Evolutionary conservation across 306 rosid species (phyloP), one percentile per base, ranked within the genome.

Genomic region (Dryas alaskensis): DNA sequence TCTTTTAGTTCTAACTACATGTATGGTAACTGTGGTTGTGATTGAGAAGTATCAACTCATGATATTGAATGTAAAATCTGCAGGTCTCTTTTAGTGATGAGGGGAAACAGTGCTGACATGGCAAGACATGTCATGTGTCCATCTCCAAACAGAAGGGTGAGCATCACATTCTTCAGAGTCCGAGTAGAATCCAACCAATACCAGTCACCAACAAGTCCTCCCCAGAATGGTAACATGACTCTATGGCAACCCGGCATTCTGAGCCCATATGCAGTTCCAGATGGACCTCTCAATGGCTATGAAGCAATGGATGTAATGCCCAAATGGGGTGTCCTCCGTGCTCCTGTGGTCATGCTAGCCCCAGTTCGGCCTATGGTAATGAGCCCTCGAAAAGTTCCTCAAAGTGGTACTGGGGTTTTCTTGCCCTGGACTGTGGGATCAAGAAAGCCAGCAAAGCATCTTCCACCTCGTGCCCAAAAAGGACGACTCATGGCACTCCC

Each of bases 121-220:
- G 96, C 99, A 47, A 86, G 98, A 69, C 99, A 95, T n/a, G 99
- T 95, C 67, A 95, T 92, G 90, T 92, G 97, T 74, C 96, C 97
- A 19, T 90, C 93, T 57, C 89, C 92, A 12, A 78, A 69, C 81
- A 80, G 84, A 81, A 87, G 99, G 89, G 87, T 81, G 19, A 90
- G 90, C 91, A 82, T 95, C 75, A 84, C 93, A 50, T 87, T 95
- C 90, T 90, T 95, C 48, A 81, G 90, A 70, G 90, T 90, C 73
- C 82, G 90, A 68, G 92, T 86, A 65, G 96, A 85, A 64, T 81
- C 92, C 25, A 84, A 84, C 57, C 97, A 88, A 72, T 76, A 74
- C 76, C 99, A 83, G 61, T 71, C 96, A 59, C 82, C 96, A 27
- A 78, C 79, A 6, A 78, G 71, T 69, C 78, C 90, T 47, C 45